Evolutionary conservation across 1,139 yeast species (phyloP).

Genomic region (Wickerhamiella infanticola): DNA sequence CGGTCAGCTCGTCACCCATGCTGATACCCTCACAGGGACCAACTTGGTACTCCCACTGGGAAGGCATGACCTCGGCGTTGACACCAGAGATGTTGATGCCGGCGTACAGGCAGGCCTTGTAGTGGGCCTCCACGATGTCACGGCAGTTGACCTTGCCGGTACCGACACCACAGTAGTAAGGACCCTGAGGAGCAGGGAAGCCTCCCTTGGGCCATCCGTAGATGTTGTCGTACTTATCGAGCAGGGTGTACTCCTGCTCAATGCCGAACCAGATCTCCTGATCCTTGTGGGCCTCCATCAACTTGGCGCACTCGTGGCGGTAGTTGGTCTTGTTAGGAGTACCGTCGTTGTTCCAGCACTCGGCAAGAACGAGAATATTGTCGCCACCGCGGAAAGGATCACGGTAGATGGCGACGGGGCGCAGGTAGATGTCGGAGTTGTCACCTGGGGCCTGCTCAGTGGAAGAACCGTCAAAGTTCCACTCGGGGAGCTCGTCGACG

Average conservation of each 20-base stretch:
- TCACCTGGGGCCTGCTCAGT: constrained; percentile 98
- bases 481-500: constrained; percentile 84
- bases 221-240: constrained; percentile 77
- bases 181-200: constrained; percentile 99
- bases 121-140: constrained; percentile 97
- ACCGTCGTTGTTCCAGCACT: constrained; percentile 97
- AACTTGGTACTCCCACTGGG: constrained; percentile 99
- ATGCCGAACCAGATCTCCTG: constrained; percentile 94
- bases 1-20: constrained; percentile 97
- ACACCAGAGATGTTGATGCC: constrained; percentile 88
- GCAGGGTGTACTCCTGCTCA: constrained; percentile 95
- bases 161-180: constrained; percentile 99
- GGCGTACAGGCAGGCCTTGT: constrained; percentile 91
- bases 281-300: constrained; percentile 80
- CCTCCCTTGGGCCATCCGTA: constrained; percentile 99
- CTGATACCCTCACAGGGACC: constrained; percentile 92
- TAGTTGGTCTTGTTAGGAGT: constrained; percentile 97
- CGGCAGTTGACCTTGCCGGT: constrained; percentile 96
- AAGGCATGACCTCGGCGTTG: constrained; percentile 99
- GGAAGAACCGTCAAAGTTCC: constrained; percentile 99
- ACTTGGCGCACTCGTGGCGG: constrained; percentile 93
- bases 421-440: constrained; percentile 85
- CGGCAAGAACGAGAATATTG: constrained; percentile 85
- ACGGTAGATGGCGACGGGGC: constrained; percentile 86
- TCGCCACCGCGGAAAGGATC: constrained; percentile 98